Conservation (phyloP, 2,329 filamentous ascomycete species). For the Diaporthe amygdali region DNA sequence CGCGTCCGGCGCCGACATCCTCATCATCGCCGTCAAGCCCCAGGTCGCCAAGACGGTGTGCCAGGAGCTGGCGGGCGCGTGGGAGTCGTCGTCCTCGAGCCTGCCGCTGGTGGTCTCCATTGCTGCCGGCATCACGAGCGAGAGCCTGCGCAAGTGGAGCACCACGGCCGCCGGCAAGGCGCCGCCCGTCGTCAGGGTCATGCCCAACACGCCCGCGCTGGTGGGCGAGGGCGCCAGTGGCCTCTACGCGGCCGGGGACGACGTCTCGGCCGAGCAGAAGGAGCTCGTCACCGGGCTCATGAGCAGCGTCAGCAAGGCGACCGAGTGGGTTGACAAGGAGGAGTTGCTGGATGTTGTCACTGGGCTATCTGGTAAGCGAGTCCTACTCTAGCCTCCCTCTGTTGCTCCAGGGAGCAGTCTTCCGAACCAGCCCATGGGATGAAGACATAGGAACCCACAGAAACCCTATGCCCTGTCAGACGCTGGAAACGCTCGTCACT, state of each 20-base stretch:
- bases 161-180: constrained; percentile 40
- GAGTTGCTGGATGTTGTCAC: constrained; percentile 56
- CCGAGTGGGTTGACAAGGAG: constrained; percentile 56
- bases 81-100: constrained; percentile 28
- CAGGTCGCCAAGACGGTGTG: constrained; percentile 54
- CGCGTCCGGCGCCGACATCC: constrained; percentile 47
- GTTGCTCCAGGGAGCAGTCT: too few species aligned
- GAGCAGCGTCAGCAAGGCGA: constrained; percentile 50
- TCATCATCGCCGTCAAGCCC: constrained; percentile 57
- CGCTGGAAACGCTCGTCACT: background rate
- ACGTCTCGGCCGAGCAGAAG: constrained; percentile 48
- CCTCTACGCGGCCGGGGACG: constrained; percentile 45
- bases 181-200: constrained; percentile 54
- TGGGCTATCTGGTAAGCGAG: constrained; percentile 49
- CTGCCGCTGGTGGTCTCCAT: constrained; percentile 55
- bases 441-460: too few species aligned
- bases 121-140: constrained; percentile 53
- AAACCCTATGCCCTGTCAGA: background rate
- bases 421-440: too few species aligned
- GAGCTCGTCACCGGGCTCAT: constrained; percentile 47
- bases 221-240: constrained; percentile 57
- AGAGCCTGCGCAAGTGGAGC: constrained; percentile 49
- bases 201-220: constrained; percentile 58
- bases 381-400: background rate
- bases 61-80: constrained; percentile 49